Evolutionary conservation across 805 yeast species (phyloP), one percentile per base, ranked within the genome.

Genomic region (Priceomyces haplophilus): DNA sequence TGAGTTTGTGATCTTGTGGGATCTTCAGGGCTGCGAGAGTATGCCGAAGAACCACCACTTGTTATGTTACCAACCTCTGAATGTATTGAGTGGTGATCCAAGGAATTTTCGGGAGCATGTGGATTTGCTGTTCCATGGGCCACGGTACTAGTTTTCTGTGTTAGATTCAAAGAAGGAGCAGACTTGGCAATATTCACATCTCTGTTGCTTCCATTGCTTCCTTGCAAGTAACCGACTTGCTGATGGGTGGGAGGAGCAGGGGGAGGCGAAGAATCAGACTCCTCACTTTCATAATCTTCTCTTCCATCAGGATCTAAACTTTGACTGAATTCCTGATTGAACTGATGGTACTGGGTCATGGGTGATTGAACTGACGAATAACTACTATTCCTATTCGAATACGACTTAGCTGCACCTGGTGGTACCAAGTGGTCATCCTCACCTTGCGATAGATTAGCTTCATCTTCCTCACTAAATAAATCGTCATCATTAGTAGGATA

Each of bases 301-400:
- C 18, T 10, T n/a, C 31, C 31, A 27, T 27, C 31, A 27, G 31
- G 31, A 19, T 53, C 56, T 21, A 60, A 58, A 6, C 53, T 47
- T 31, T 59, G 50, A n/a, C 55, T 52, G 49, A 67, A 67, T 43
- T 68, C 73, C 42, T 62, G 58, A 47, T 61, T 67, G 52, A 70
- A 67, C 50, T 70, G 73, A 39, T 62, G 51, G 46, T 67, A 69
- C 47, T 70, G 76, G 1, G 75, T 67, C 61, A 59, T 61, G 6
- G 76, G 75, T 4, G 71, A 63, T 42, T 65, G 67, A 29, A 68
- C 72, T 3, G 72, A 65, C 1, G 73, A 62, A 46, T 61, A 55
- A 38, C 67, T 60, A 27, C 62, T 56, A 48, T 63, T 62, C 29
- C 72, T 53, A 32, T 59, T 49, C 17, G 52, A 56, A 25, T 54